A percentile compares a stretch with the other conserved stretches of the same genome.
Evolutionary conservation across 2,329 filamentous ascomycete species (phyloP).

Genomic region (Canariomyces notabilis): DNA sequence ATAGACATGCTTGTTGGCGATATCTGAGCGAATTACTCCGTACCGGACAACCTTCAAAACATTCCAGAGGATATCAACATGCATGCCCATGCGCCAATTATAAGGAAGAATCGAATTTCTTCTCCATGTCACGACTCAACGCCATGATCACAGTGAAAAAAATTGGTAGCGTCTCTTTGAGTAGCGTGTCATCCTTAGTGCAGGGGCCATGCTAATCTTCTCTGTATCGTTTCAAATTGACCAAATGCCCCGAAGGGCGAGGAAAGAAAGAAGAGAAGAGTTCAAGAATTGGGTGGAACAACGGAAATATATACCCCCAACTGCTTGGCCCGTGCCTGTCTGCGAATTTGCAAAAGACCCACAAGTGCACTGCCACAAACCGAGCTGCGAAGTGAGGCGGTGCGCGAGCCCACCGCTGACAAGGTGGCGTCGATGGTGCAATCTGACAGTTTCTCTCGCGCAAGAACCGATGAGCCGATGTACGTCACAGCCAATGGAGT

Average conservation of each 20-base stretch:
- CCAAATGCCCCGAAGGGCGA: conserved; percentile 28
- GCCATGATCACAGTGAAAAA: conserved; percentile 42
- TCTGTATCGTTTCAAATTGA: conserved; percentile 46
- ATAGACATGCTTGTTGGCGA: too few relatives aligned
- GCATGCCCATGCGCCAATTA: too few relatives aligned
- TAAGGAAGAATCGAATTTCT: too few relatives aligned
- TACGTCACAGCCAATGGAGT: too few relatives aligned
- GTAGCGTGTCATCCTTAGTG: conserved; percentile 90
- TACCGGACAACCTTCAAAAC: too few relatives aligned
- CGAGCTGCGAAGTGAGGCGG: neutral
- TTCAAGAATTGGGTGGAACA: conserved; percentile 3
- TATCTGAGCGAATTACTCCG: too few relatives aligned
- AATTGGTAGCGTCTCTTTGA: conserved; percentile 64
- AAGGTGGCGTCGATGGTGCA: too few relatives aligned
- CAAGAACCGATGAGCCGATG: too few relatives aligned
- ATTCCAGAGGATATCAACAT: too few relatives aligned
- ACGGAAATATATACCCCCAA: neutral
- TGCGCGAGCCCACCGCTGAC: neutral
- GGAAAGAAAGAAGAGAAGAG: conserved; percentile 21
- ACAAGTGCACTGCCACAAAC: neutral
- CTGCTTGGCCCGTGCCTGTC: neutral
- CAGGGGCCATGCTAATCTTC: conserved; percentile 80
- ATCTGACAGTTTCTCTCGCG: too few relatives aligned
- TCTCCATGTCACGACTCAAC: neutral
- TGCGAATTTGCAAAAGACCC: neutral